A percentile compares a stretch with the other conserved stretches of the same genome.
Conservation (phyloP, 371 early-diverging fungal species). For the Parasitella parasitica region DNA sequence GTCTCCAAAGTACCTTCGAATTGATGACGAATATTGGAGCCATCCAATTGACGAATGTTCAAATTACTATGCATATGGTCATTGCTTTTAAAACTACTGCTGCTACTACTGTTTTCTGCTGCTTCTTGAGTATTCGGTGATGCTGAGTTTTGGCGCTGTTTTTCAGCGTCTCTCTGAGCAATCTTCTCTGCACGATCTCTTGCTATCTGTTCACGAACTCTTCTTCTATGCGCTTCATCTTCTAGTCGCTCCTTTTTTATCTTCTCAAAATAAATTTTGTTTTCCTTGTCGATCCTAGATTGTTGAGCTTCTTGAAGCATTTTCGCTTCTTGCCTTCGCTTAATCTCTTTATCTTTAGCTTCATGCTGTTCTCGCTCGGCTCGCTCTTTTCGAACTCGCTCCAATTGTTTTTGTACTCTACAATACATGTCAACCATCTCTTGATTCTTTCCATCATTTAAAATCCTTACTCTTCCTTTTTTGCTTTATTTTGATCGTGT, state of each 20-base stretch:
- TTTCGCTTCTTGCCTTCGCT: conserved; percentile 42
- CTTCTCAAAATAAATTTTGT: conserved; percentile 37
- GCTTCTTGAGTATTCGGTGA: neutral
- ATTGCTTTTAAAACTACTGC: neutral
- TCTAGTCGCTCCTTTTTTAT: conserved; percentile 43
- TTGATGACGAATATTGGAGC: conserved; percentile 35
- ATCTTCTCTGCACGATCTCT: conserved; percentile 42
- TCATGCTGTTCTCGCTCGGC: conserved; percentile 36
- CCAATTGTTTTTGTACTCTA: conserved; percentile 40
- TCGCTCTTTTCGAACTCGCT: conserved; percentile 34
- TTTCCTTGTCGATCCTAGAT: conserved; percentile 27
- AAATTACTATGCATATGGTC: conserved; percentile 25
- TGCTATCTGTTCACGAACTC: conserved; percentile 46
- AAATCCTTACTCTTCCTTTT: conserved; percentile 23
- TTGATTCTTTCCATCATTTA: neutral
- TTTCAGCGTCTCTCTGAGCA: conserved; percentile 24
- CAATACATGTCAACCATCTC: neutral
- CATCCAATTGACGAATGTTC: conserved; percentile 48
- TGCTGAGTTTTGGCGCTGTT: conserved; percentile 4
- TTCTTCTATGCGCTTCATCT: conserved; percentile 40
- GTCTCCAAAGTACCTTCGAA: conserved; percentile 33
- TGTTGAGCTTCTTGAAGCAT: conserved; percentile 29
- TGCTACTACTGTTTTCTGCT: neutral
- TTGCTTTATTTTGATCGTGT: neutral
- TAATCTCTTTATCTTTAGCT: conserved; percentile 34